Conservation (phyloP, 1,284 basidiomycete genomes). For the Ceratobasidium sp. region DNA sequence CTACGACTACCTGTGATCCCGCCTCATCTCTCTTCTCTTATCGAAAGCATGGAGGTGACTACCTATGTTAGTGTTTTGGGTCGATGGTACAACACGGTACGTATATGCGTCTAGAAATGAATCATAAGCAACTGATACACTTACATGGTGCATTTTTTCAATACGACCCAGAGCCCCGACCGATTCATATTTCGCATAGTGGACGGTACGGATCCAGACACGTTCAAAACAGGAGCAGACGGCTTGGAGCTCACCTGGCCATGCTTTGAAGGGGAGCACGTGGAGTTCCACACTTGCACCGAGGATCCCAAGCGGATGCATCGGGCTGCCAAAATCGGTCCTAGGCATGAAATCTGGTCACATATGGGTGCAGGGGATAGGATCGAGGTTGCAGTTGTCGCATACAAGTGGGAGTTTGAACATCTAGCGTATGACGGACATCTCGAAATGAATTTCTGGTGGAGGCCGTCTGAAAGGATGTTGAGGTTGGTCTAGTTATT, state of each 20-base stretch:
- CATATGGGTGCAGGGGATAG: neutral
- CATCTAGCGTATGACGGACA: neutral
- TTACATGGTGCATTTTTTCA: too few relatives aligned
- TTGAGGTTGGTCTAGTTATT: neutral
- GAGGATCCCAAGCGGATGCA: neutral
- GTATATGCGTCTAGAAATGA: neutral
- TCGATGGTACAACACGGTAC: neutral
- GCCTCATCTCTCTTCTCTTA: neutral
- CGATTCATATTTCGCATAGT: neutral
- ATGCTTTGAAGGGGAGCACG: neutral
- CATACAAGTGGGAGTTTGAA: constrained; percentile 7
- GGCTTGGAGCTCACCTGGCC: neutral
- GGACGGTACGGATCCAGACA: neutral
- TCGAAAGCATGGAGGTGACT: neutral
- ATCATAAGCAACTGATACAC: too few relatives aligned
- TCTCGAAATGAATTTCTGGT: neutral
- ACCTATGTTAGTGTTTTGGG: neutral
- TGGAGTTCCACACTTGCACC: neutral
- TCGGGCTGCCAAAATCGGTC: neutral
- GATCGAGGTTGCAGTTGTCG: constrained; percentile 4
- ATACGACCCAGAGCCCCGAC: neutral
- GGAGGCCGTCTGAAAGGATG: neutral
- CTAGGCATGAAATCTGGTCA: neutral
- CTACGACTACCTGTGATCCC: neutral
- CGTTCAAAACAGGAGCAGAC: neutral